Evolutionary conservation across 768 basidiomycete species (phyloP).

Genomic region (Erythrobasidium yunnanense): DNA sequence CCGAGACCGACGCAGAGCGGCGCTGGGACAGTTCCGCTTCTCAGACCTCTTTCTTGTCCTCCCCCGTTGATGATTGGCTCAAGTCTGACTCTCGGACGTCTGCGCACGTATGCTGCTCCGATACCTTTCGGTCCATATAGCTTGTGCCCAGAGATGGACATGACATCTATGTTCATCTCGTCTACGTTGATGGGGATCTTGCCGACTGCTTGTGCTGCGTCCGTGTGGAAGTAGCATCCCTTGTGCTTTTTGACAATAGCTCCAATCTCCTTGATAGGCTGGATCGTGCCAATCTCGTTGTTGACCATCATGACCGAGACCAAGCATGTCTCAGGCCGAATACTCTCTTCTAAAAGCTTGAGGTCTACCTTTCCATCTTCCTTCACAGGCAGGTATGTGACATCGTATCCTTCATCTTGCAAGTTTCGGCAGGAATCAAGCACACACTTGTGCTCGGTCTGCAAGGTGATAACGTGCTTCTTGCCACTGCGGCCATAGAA

Average conservation of each 20-base stretch:
- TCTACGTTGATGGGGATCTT: constrained; percentile 89
- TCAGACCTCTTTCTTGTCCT: constrained; percentile 88
- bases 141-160: constrained; percentile 96
- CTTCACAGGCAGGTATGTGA: constrained; percentile 93
- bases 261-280: constrained; percentile 91
- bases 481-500: constrained; percentile 63
- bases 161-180: constrained; percentile 83
- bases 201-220: constrained; percentile 77
- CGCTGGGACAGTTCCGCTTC: constrained; percentile 87
- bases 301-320: constrained; percentile 96
- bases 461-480: constrained; percentile 53
- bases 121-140: constrained; percentile 95
- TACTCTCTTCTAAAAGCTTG: constrained; percentile 67
- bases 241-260: constrained; percentile 71
- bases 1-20: constrained; percentile 82
- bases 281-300: constrained; percentile 98
- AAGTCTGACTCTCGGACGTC: constrained; percentile 80
- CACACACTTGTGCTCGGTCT: constrained; percentile 91
- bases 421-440: constrained; percentile 93
- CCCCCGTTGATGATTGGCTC: constrained; percentile 93
- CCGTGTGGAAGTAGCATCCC: constrained; percentile 89
- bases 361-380: constrained; percentile 71
- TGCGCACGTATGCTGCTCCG: constrained; percentile 84
- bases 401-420: constrained; percentile 89
- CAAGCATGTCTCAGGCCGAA: constrained; percentile 77